A percentile compares a stretch with the other conserved stretches of the same genome.
Evolutionary conservation across 495 filamentous ascomycete species (phyloP).

Genomic region (Daldinia loculata): DNA sequence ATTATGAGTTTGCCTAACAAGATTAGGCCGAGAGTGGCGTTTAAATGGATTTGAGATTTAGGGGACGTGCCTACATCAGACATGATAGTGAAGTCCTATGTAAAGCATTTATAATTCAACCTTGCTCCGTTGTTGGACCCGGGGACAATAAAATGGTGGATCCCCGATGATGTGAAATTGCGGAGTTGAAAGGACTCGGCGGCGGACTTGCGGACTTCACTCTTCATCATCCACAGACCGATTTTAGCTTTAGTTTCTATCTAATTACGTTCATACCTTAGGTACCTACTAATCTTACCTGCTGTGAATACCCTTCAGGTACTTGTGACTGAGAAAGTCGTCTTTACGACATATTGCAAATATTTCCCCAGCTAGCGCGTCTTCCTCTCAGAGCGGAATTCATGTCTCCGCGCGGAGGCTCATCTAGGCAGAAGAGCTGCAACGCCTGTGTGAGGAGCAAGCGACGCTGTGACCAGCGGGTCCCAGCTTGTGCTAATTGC

Average conservation of each 20-base stretch:
- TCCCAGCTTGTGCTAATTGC: conserved; percentile 49
- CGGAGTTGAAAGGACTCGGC: conserved; percentile 34
- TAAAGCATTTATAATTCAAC: too few relatives aligned
- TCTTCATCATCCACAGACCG: not conserved
- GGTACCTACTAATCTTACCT: not conserved
- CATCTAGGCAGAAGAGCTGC: conserved; percentile 51
- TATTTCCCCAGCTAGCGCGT: not conserved
- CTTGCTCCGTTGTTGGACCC: not conserved
- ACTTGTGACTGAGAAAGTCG: not conserved
- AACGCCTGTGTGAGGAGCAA: conserved; percentile 51
- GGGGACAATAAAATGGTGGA: not conserved
- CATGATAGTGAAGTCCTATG: not conserved
- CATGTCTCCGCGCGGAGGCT: conserved; percentile 25
- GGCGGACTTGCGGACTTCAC: conserved; percentile 39
- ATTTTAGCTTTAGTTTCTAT: not conserved
- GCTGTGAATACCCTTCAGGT: not conserved
- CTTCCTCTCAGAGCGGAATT: not conserved
- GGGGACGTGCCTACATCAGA: not conserved
- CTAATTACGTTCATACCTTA: not conserved
- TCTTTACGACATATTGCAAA: not conserved
- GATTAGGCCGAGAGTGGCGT: not conserved
- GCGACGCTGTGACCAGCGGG: conserved; percentile 49
- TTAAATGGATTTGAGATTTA: not conserved
- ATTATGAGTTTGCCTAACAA: not conserved
- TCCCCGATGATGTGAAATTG: conserved; percentile 6